A percentile compares a stretch with the other conserved stretches of the same genome.
Conservation (phyloP, 1,139 yeast genomes). For the Meyerozyma athensensis region DNA sequence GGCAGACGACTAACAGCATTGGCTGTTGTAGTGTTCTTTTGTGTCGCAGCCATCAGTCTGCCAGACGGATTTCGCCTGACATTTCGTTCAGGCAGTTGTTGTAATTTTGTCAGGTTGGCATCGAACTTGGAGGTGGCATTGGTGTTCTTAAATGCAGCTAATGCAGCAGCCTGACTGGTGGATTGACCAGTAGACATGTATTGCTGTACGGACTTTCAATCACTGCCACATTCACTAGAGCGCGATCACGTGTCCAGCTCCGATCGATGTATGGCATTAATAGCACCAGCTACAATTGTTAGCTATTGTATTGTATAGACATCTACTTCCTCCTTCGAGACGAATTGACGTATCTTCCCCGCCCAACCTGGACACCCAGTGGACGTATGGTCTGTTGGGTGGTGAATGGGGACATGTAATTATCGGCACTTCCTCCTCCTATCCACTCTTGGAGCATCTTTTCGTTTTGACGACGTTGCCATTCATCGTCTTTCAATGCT, state of each 20-base stretch:
- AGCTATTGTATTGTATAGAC: no score
- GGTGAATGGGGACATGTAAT: constrained; percentile 83
- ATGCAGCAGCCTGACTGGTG: constrained; percentile 19
- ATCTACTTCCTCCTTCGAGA: constrained; percentile 34
- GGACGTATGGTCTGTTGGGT: constrained; percentile 57
- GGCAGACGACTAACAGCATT: not conserved
- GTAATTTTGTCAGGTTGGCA: not conserved
- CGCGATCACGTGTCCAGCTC: no score
- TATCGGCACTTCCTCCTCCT: constrained; percentile 93
- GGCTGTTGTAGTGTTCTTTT: not conserved
- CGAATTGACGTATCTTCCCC: constrained; percentile 76
- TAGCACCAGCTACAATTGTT: no score
- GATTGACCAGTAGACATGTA: constrained; percentile 4
- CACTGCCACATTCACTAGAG: no score
- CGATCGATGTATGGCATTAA: no score
- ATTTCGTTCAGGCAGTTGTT: not conserved
- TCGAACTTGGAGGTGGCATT: not conserved
- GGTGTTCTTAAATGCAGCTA: constrained; percentile 18
- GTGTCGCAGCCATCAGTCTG: not conserved
- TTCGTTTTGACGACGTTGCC: constrained; percentile 85
- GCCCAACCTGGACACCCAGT: constrained; percentile 74
- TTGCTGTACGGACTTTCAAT: no score
- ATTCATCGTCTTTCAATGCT: constrained; percentile 80
- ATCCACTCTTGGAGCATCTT: constrained; percentile 83
- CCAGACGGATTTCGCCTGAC: not conserved